A percentile compares a stretch with the other conserved stretches of the same genome.
Conservation (phyloP, 1,139 yeast species). For the Arxiozyma slooffiae region DNA sequence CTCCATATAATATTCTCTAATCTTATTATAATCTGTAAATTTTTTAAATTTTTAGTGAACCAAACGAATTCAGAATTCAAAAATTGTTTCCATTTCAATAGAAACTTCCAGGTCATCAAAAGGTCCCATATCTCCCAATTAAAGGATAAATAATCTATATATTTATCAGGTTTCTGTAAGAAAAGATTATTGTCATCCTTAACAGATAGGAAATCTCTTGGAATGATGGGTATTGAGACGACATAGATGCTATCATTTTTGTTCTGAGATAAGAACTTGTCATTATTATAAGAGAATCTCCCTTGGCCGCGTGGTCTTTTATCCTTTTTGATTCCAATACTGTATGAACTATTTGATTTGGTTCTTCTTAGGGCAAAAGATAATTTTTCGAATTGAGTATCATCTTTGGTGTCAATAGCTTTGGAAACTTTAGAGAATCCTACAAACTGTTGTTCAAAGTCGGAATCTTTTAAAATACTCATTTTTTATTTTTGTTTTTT, state of each 20-base stretch:
- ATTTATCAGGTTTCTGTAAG: conserved; percentile 1
- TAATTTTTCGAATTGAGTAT: conserved; percentile 58
- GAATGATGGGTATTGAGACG: conserved; percentile 1
- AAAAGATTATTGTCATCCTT: conserved; percentile 3
- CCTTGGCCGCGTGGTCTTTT: not conserved
- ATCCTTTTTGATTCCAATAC: not conserved
- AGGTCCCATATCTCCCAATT: conserved; percentile 7
- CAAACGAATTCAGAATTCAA: conserved; percentile 1
- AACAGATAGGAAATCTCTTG: conserved; percentile 1
- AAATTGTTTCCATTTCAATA: conserved; percentile 3
- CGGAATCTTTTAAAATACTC: not conserved
- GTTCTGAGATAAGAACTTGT: not conserved
- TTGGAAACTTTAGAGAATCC: conserved; percentile 25
- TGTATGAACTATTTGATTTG: conserved; percentile 35
- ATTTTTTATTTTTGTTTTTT: conserved; percentile 1
- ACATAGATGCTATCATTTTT: conserved; percentile 1
- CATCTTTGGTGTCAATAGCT: conserved; percentile 56
- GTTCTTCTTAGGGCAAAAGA: conserved; percentile 70
- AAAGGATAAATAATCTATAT: conserved; percentile 8
- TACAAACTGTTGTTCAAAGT: conserved; percentile 1
- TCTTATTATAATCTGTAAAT: conserved; percentile 3
- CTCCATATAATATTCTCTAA: conserved; percentile 12
- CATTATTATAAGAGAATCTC: conserved; percentile 3
- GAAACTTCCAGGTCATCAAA: conserved; percentile 10
- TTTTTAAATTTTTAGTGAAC: not conserved